These are phyloP conservation scores for Euphorbia pulcherrima DNA, from an alignment of 345 rosid genomes.

Conservation along the genomic window DNA sequence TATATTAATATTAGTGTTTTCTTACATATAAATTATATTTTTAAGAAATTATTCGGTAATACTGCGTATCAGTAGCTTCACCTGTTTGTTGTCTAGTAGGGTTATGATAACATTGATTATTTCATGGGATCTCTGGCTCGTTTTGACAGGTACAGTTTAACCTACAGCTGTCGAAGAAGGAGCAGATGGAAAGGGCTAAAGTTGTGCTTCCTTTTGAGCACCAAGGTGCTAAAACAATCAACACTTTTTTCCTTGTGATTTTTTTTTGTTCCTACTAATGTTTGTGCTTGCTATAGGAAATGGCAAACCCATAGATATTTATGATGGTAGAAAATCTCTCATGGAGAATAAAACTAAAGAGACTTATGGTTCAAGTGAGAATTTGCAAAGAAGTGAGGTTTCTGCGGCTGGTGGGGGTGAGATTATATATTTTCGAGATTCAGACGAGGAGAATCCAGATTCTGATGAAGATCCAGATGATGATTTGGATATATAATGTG, in stretches of 20 bases:
- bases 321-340: constrained; percentile 72
- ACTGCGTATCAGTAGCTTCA: too few relatives aligned
- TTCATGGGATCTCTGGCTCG: constrained; percentile 16
- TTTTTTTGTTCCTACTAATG: neutral
- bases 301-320: constrained; percentile 67
- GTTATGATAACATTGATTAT: neutral
- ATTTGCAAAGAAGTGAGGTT: constrained; percentile 24
- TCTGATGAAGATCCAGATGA: constrained; percentile 98
- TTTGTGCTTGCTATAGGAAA: constrained; percentile 42
- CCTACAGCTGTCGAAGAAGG: constrained; percentile 75
- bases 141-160: constrained; percentile 72
- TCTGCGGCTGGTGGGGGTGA: constrained; percentile 46
- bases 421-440: constrained; percentile 84
- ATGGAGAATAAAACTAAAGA: constrained; percentile 36
- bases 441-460: constrained; percentile 93
- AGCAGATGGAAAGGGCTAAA: constrained; percentile 64
- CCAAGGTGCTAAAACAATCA: constrained; percentile 54
- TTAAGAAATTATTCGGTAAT: too few relatives aligned
- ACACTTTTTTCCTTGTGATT: neutral
- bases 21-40: too few relatives aligned
- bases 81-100: too few relatives aligned
- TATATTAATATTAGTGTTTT: too few relatives aligned
- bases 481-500: constrained; percentile 71
- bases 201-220: constrained; percentile 96
- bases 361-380: constrained; percentile 26